Conservation (phyloP, 2,329 filamentous ascomycete genomes). For the Arthrobotrys megalospora region DNA sequence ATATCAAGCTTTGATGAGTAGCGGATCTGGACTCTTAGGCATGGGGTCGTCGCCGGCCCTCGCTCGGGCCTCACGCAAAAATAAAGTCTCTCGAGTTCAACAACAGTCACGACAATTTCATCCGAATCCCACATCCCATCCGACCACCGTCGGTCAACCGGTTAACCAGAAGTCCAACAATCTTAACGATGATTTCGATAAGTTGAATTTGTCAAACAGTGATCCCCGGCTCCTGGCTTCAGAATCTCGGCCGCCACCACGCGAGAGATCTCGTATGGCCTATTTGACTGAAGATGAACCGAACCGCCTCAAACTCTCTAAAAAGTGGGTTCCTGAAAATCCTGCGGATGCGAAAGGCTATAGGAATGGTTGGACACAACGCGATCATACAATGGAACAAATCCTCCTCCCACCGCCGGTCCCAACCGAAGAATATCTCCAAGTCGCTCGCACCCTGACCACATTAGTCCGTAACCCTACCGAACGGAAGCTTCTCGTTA, state of each 20-base stretch:
- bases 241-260: background rate
- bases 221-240: background rate
- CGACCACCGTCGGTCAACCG: background rate
- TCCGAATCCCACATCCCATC: background rate
- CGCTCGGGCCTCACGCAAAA: background rate
- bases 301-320: conserved; percentile 10
- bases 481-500: conserved; percentile 75
- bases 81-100: background rate
- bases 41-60: background rate
- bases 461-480: conserved; percentile 1
- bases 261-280: background rate
- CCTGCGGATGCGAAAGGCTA: conserved; percentile 1
- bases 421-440: conserved; percentile 38
- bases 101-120: conserved; percentile 13
- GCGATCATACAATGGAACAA: conserved; percentile 20
- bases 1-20: conserved; percentile 10
- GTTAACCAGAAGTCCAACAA: background rate
- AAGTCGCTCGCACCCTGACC: background rate
- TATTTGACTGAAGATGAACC: conserved; percentile 11
- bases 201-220: background rate
- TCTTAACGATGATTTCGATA: conserved; percentile 11
- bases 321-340: conserved; percentile 14
- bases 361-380: conserved; percentile 22
- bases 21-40: background rate
- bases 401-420: conserved; percentile 29